Percentiles rank a stretch among this genome's conserved stretches.
These are phyloP conservation scores for Aspergillus vadensis DNA, from an alignment of 2,329 filamentous ascomycete species.

Conservation along the genomic window DNA sequence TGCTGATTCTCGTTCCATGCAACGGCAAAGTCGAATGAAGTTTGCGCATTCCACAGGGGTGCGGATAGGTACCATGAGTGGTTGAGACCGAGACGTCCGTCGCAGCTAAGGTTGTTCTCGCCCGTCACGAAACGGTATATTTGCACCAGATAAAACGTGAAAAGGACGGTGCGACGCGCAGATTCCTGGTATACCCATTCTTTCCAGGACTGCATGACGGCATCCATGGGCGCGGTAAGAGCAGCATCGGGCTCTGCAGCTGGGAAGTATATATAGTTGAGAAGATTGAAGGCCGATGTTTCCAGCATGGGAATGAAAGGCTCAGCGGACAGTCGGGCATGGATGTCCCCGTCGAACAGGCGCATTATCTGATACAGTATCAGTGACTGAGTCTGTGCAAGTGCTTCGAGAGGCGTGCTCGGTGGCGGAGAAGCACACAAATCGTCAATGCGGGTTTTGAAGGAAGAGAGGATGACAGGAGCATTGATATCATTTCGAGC, in stretches of 20 bases:
- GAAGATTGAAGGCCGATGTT: slow-evolving; percentile 23
- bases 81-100: slow-evolving; percentile 28
- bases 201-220: slow-evolving; percentile 52
- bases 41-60: slow-evolving; percentile 30
- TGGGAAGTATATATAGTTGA: slow-evolving; percentile 24
- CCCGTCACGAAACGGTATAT: slow-evolving; percentile 29
- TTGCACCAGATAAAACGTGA: slow-evolving; percentile 49
- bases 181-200: slow-evolving; percentile 59
- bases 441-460: slow-evolving; percentile 50
- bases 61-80: slow-evolving; percentile 35
- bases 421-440: slow-evolving; percentile 42
- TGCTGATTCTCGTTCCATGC: slow-evolving; percentile 31
- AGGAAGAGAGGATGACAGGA: slow-evolving; percentile 52
- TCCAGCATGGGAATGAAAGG: slow-evolving; percentile 31
- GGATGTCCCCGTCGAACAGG: slow-evolving; percentile 56
- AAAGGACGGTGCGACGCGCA: slow-evolving; percentile 54
- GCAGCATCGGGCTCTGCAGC: slow-evolving; percentile 10
- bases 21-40: slow-evolving; percentile 31
- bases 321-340: slow-evolving; percentile 45
- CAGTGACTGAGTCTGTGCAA: slow-evolving; percentile 53
- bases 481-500: slow-evolving; percentile 53
- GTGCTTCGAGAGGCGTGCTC: slow-evolving; percentile 27
- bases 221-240: slow-evolving; percentile 40
- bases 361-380: slow-evolving; percentile 54
- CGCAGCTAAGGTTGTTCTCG: slow-evolving; percentile 21